Percentiles rank a stretch among this genome's conserved stretches.
phyloP scores from a whole-genome alignment of 352 stramenopile species.

The Globisporangium takayamanum region DNA sequence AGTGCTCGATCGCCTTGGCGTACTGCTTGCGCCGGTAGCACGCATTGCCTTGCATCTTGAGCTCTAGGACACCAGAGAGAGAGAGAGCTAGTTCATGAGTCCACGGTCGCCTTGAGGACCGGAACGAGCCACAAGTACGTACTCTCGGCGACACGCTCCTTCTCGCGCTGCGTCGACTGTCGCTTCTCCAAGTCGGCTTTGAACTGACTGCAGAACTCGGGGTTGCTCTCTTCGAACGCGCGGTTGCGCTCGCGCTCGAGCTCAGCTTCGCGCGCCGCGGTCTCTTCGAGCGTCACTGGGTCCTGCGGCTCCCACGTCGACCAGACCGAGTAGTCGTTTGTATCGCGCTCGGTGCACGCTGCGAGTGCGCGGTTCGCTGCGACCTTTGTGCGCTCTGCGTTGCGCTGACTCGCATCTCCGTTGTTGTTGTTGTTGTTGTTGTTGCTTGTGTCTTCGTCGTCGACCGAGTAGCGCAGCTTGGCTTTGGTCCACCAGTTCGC shows the following conservation, averaged over 20 bases:
- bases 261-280: constrained; percentile 39
- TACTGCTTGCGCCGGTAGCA: constrained; percentile 63
- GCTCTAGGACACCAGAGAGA: constrained; percentile 22
- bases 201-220: constrained; percentile 76
- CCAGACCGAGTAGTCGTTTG: constrained; percentile 83
- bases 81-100: not conserved
- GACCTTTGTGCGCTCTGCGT: constrained; percentile 14
- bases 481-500: constrained; percentile 65
- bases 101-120: no score
- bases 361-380: constrained; percentile 50
- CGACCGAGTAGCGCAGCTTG: constrained; percentile 42
- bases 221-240: constrained; percentile 73
- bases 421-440: constrained; percentile 11
- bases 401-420: constrained; percentile 6
- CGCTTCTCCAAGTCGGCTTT: constrained; percentile 62
- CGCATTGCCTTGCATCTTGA: constrained; percentile 48
- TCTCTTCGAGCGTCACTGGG: constrained; percentile 54
- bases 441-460: constrained; percentile 14
- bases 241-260: constrained; percentile 60
- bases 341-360: constrained; percentile 67
- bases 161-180: constrained; percentile 45
- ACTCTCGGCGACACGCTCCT: constrained; percentile 48
- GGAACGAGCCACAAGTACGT: constrained; percentile 8
- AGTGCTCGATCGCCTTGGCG: constrained; percentile 38
- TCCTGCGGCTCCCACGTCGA: constrained; percentile 67